Conservation (phyloP, 2,329 filamentous ascomycete species). For the Colletotrichum ledebouriae region DNA sequence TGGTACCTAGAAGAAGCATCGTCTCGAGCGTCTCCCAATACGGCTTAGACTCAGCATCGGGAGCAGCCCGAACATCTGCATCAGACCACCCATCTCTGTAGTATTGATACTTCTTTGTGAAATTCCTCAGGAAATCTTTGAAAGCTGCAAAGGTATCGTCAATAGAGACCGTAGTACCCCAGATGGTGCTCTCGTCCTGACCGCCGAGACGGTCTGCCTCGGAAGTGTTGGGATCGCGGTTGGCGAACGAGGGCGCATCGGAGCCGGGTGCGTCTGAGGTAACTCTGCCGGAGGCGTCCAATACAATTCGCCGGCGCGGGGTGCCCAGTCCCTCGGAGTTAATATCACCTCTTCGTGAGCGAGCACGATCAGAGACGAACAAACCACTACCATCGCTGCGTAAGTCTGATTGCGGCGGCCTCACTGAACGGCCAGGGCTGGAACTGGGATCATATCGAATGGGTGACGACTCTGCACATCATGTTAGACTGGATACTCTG, state of each 20-base stretch:
- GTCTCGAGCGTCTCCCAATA: conserved; percentile 89
- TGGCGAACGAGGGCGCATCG: conserved; percentile 72
- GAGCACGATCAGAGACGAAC: conserved; percentile 76
- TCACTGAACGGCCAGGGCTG: conserved; percentile 77
- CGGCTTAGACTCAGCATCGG: conserved; percentile 82
- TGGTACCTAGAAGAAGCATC: conserved; percentile 89
- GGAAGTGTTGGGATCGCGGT: conserved; percentile 84
- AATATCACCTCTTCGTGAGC: conserved; percentile 85
- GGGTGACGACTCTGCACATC: conserved; percentile 83
- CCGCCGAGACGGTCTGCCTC: conserved; percentile 92
- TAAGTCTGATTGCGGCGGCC: conserved; percentile 76
- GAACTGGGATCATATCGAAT: conserved; percentile 93
- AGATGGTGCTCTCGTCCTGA: conserved; percentile 85
- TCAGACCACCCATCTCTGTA: conserved; percentile 88
- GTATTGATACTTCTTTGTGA: conserved; percentile 93
- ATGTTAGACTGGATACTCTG: conserved; percentile 1
- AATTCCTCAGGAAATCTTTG: conserved; percentile 93
- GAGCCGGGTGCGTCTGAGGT: conserved; percentile 65
- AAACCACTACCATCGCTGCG: conserved; percentile 88
- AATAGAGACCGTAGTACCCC: conserved; percentile 97
- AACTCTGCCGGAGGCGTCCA: conserved; percentile 71
- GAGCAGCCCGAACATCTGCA: conserved; percentile 77
- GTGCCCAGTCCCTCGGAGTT: conserved; percentile 80
- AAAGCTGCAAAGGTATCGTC: conserved; percentile 88
- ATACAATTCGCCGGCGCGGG: conserved; percentile 68